A percentile compares a stretch with the other conserved stretches of the same genome.
Conservation (phyloP, 2,329 filamentous ascomycete species). For the Thermoascus crustaceus region DNA sequence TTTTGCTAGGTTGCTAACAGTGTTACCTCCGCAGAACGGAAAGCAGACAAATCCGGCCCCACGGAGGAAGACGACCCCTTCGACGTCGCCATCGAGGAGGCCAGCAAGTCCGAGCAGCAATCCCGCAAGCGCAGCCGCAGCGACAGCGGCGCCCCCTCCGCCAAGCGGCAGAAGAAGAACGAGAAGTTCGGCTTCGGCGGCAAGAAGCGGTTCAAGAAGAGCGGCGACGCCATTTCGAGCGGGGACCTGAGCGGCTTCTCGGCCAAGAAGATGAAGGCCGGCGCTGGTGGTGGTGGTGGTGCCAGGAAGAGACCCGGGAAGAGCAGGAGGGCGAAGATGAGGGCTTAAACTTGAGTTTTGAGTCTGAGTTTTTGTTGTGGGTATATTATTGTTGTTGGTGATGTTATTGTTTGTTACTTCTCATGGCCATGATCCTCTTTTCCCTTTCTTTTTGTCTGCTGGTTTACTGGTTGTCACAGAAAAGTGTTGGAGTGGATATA, state of each 20-base stretch:
- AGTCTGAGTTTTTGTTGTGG: too few relatives aligned
- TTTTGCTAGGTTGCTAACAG: too few relatives aligned
- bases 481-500: too few relatives aligned
- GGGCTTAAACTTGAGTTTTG: conserved; percentile 4
- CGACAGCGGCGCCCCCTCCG: conserved; percentile 33
- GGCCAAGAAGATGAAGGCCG: conserved; percentile 73
- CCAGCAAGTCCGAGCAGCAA: conserved; percentile 49
- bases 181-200: conserved; percentile 92
- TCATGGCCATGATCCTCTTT: too few relatives aligned
- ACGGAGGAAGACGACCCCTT: conserved; percentile 78
- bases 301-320: conserved; percentile 44
- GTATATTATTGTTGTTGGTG: too few relatives aligned
- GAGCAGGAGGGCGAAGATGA: conserved; percentile 35
- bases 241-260: conserved; percentile 76
- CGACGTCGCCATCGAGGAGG: conserved; percentile 74
- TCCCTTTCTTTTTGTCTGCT: too few relatives aligned
- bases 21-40: conserved; percentile 63
- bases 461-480: too few relatives aligned
- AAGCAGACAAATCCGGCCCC: conserved; percentile 54
- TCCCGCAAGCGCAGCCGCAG: conserved; percentile 35
- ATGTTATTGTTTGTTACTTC: neutral
- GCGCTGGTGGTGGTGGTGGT: conserved; percentile 19
- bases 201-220: conserved; percentile 89
- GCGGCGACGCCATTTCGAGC: conserved; percentile 75
- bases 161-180: conserved; percentile 88